Evolutionary conservation across 2,329 filamentous ascomycete genomes (phyloP).

Genomic region (Trichophyton equinum): DNA sequence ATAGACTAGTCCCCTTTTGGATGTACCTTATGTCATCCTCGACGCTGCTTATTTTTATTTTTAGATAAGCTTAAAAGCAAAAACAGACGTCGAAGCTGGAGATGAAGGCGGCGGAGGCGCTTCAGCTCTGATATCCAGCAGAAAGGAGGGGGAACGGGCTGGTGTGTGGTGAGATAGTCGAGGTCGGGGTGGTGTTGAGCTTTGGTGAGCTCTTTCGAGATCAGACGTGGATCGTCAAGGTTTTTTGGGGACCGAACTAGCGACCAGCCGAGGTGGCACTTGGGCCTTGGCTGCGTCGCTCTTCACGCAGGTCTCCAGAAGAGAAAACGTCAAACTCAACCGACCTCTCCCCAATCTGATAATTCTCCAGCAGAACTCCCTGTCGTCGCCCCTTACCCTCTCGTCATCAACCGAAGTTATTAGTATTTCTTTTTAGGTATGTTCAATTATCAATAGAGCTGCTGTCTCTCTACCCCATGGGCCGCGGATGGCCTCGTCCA

Average conservation of each 20-base stretch:
- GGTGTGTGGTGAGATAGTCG: background rate
- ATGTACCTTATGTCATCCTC: background rate
- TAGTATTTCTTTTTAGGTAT: background rate
- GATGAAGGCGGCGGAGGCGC: background rate
- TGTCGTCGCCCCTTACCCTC: background rate
- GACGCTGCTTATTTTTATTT: background rate
- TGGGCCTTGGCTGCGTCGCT: background rate
- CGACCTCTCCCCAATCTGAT: background rate
- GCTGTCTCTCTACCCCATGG: background rate
- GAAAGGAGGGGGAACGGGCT: background rate
- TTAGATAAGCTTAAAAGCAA: background rate
- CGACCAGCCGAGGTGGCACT: background rate
- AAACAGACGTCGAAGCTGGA: background rate
- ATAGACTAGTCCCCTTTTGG: background rate
- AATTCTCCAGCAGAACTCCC: background rate
- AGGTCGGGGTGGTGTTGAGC: background rate
- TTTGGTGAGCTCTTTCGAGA: background rate
- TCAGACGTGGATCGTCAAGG: background rate
- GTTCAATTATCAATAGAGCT: background rate
- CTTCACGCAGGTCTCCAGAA: background rate
- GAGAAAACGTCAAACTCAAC: background rate
- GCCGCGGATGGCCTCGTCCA: background rate
- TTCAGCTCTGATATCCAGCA: background rate
- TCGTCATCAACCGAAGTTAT: background rate
- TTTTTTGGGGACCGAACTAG: background rate